Percentiles rank a stretch among this genome's conserved stretches.
Conservation (phyloP, 2,329 filamentous ascomycete genomes). For the Lachnellula arida region DNA sequence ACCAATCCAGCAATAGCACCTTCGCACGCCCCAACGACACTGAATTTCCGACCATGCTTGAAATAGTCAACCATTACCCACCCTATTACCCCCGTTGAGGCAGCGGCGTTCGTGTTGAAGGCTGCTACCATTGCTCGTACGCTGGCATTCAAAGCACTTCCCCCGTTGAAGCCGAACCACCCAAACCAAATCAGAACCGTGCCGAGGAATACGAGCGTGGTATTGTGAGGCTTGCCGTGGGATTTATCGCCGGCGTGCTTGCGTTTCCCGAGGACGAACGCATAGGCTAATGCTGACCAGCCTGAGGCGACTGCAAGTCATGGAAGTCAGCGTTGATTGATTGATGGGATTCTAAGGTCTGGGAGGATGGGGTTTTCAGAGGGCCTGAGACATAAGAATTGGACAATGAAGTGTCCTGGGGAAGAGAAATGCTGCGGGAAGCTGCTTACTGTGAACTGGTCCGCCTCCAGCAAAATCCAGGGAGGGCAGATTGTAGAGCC, state of each 20-base stretch:
- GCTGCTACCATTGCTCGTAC: slow-evolving; percentile 50
- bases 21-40: slow-evolving; percentile 47
- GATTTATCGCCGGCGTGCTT: slow-evolving; percentile 42
- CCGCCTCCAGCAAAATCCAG: slow-evolving; percentile 38
- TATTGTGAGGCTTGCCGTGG: slow-evolving; percentile 56
- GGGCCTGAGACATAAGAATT: too few relatives aligned
- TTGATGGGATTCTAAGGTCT: too few relatives aligned
- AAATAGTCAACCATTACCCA: slow-evolving; percentile 51
- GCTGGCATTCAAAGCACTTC: slow-evolving; percentile 45
- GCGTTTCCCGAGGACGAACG: slow-evolving; percentile 57
- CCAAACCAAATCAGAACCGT: slow-evolving; percentile 63
- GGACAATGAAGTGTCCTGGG: too few relatives aligned
- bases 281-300: slow-evolving; percentile 59
- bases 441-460: slow-evolving; percentile 48
- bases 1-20: slow-evolving; percentile 54
- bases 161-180: slow-evolving; percentile 52
- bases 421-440: too few relatives aligned
- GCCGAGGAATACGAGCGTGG: slow-evolving; percentile 58
- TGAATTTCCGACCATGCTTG: slow-evolving; percentile 43
- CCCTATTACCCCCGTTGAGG: slow-evolving; percentile 47
- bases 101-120: slow-evolving; percentile 55
- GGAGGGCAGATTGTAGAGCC: slow-evolving; percentile 54
- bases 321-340: too few relatives aligned
- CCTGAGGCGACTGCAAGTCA: slow-evolving; percentile 44
- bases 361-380: too few relatives aligned